Conservation (phyloP, 768 basidiomycete genomes). For the Boletus pseudopeckii region DNA sequence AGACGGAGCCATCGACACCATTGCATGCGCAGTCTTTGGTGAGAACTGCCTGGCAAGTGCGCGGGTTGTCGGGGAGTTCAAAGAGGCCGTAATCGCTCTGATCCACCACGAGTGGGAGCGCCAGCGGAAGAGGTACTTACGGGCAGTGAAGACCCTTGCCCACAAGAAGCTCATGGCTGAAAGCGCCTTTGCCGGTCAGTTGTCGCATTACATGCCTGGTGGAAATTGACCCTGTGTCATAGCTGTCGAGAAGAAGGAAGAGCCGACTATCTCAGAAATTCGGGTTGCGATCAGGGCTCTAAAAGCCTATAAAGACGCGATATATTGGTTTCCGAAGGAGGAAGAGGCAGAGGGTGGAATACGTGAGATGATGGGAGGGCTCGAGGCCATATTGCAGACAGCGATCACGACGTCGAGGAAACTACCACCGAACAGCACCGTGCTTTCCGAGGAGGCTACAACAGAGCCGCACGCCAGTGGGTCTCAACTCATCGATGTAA, state of each 20-base stretch:
- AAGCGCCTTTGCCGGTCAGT: not conserved
- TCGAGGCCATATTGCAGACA: not conserved
- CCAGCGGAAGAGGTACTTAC: constrained; percentile 2
- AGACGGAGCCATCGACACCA: not conserved
- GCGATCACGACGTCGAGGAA: constrained; percentile 2
- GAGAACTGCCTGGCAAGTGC: constrained; percentile 6
- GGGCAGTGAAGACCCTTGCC: not conserved
- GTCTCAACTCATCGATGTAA: not conserved
- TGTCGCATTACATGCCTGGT: no score
- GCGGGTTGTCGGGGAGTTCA: constrained; percentile 1
- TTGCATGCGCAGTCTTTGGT: constrained; percentile 3
- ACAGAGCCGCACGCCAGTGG: not conserved
- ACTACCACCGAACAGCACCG: not conserved
- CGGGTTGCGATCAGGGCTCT: not conserved
- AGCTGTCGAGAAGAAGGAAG: constrained; percentile 1
- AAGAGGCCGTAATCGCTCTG: not conserved
- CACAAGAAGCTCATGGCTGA: not conserved
- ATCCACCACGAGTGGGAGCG: constrained; percentile 6
- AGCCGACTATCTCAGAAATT: not conserved
- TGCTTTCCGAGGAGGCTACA: not conserved
- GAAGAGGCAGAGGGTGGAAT: constrained; percentile 1
- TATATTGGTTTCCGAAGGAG: constrained; percentile 6
- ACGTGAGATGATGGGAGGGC: constrained; percentile 4
- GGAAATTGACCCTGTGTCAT: no score
- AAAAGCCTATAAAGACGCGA: constrained; percentile 1